A percentile compares a stretch with the other conserved stretches of the same genome.
Conservation (phyloP, 345 rosid species). For the Passiflora organensis region DNA sequence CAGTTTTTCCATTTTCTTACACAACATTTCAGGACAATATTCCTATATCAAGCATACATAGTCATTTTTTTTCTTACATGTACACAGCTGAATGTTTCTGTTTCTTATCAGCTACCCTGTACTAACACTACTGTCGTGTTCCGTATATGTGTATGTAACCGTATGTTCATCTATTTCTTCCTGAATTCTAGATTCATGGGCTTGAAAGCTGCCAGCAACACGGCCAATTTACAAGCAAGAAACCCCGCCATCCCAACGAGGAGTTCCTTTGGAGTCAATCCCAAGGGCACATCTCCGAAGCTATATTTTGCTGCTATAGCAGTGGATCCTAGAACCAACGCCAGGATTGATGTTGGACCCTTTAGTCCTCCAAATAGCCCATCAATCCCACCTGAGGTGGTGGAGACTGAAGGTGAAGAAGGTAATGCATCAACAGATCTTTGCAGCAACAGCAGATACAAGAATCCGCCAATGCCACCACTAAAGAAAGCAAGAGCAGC, state of each 20-base stretch:
- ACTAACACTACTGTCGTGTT: too few relatives aligned
- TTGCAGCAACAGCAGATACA: slow-evolving; percentile 63
- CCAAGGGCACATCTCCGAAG: slow-evolving; percentile 27
- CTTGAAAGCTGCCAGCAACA: slow-evolving; percentile 71
- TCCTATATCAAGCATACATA: too few relatives aligned
- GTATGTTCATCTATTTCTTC: slow-evolving; percentile 9
- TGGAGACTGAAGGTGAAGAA: slow-evolving; percentile 34
- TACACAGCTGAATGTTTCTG: too few relatives aligned
- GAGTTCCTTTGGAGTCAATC: slow-evolving; percentile 57
- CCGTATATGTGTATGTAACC: too few relatives aligned
- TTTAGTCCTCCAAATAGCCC: slow-evolving; percentile 23
- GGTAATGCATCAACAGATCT: slow-evolving; percentile 67
- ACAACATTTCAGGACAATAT: too few relatives aligned
- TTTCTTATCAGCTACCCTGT: background rate
- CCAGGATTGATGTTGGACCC: slow-evolving; percentile 42
- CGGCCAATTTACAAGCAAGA: slow-evolving; percentile 79
- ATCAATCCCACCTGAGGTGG: slow-evolving; percentile 19
- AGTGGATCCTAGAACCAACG: slow-evolving; percentile 42
- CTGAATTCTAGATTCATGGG: slow-evolving; percentile 33
- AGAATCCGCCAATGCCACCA: slow-evolving; percentile 68
- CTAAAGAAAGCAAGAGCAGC: slow-evolving; percentile 58
- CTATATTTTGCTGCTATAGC: slow-evolving; percentile 36
- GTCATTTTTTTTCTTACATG: too few relatives aligned
- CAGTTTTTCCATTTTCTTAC: too few relatives aligned
- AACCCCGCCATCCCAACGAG: slow-evolving; percentile 75